Conservation (phyloP, 2,329 filamentous ascomycete genomes). For the Macrophomina phaseolina region DNA sequence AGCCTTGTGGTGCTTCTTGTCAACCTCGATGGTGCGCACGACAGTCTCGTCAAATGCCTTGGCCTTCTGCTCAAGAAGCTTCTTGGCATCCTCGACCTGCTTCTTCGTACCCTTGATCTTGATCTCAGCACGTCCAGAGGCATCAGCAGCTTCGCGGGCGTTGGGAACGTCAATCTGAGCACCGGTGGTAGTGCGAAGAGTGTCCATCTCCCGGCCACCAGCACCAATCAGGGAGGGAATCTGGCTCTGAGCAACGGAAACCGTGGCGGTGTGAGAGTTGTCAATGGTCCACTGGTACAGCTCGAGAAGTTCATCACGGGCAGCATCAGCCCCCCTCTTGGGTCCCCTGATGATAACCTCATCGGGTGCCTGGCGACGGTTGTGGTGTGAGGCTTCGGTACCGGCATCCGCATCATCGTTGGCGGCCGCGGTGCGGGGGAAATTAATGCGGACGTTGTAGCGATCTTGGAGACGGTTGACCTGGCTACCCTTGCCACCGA, state of each 20-base stretch:
- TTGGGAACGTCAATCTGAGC: constrained; percentile 92
- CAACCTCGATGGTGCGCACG: constrained; percentile 82
- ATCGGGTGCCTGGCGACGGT: constrained; percentile 76
- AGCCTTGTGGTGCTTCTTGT: constrained; percentile 89
- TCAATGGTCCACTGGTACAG: constrained; percentile 89
- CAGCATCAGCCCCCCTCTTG: constrained; percentile 89
- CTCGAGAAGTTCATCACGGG: constrained; percentile 87
- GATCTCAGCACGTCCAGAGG: constrained; percentile 77
- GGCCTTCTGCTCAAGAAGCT: constrained; percentile 84
- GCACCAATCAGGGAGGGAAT: constrained; percentile 93
- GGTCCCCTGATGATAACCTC: constrained; percentile 92
- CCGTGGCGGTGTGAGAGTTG: constrained; percentile 77
- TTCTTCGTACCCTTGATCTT: constrained; percentile 90
- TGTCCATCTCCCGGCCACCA: constrained; percentile 88
- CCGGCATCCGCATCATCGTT: constrained; percentile 76
- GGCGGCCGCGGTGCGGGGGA: constrained; percentile 71
- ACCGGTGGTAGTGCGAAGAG: constrained; percentile 81
- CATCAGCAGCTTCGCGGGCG: constrained; percentile 70
- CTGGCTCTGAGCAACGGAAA: constrained; percentile 89
- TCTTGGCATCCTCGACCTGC: constrained; percentile 90
- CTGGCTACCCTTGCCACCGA: constrained; percentile 83
- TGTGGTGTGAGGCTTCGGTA: constrained; percentile 57
- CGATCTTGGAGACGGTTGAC: constrained; percentile 91
- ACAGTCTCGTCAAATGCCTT: constrained; percentile 90
- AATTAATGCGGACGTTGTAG: constrained; percentile 94